Percentiles rank a stretch among this genome's conserved stretches.
Conservation (phyloP, 176 grass and related monocot species). For the Typha latifolia region DNA sequence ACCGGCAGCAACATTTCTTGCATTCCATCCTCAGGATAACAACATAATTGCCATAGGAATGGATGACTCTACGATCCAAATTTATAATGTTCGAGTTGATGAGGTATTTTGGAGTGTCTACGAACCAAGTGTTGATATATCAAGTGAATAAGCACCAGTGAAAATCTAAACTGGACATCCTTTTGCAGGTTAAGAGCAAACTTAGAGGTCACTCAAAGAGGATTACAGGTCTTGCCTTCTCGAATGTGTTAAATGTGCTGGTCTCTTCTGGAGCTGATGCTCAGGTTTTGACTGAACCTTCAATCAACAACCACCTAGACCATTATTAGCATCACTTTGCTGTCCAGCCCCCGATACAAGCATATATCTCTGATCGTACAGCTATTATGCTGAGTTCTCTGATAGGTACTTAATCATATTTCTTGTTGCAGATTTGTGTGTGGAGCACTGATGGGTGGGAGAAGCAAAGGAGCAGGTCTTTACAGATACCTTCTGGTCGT, state of each 20-base stretch:
- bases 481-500: slow-evolving; percentile 59
- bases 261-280: slow-evolving; percentile 95
- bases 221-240: slow-evolving; percentile 97
- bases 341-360: neutral
- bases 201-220: slow-evolving; percentile 93
- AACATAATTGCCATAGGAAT: slow-evolving; percentile 99
- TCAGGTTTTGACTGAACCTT: slow-evolving; percentile 53
- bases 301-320: neutral
- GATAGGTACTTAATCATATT: slow-evolving; percentile 3
- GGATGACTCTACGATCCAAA: slow-evolving; percentile 98
- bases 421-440: slow-evolving; percentile 66
- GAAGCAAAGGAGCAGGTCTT: slow-evolving; percentile 70
- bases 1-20: slow-evolving; percentile 92
- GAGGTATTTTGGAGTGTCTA: slow-evolving; percentile 40
- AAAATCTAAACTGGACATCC: neutral
- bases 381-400: neutral
- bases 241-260: slow-evolving; percentile 79
- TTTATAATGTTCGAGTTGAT: slow-evolving; percentile 96
- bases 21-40: slow-evolving; percentile 98
- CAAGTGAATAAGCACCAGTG: neutral
- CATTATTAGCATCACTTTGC: neutral
- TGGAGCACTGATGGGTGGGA: slow-evolving; percentile 97
- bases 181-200: slow-evolving; percentile 90
- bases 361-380: too few species aligned
- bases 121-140: neutral